Evolutionary conservation across 1,284 basidiomycete species (phyloP).

Genomic region (Sanghuangporus weigelae): DNA sequence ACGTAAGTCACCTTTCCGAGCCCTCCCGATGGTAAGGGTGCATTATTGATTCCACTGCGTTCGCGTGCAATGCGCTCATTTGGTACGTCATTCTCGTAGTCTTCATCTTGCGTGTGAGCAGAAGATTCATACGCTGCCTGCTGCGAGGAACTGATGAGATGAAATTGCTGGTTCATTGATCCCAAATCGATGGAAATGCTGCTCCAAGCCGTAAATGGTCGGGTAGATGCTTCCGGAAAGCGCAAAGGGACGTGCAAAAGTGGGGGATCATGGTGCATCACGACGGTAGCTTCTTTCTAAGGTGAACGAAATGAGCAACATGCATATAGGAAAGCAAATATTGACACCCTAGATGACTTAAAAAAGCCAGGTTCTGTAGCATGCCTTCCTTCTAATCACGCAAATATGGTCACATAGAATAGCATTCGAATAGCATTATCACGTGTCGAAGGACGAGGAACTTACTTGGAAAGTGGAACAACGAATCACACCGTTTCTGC

Average conservation of each 20-base stretch:
- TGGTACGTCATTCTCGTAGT: conserved; percentile 4
- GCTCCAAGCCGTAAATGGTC: conserved; percentile 66
- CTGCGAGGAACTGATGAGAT: conserved; percentile 34
- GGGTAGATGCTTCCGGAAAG: conserved; percentile 51
- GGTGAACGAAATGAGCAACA: conserved; percentile 9
- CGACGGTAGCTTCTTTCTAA: conserved; percentile 55
- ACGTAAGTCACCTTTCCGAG: conserved; percentile 68
- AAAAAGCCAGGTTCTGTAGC: conserved; percentile 1
- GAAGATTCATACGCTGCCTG: conserved; percentile 16
- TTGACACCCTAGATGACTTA: not conserved
- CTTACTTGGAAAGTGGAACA: conserved; percentile 80
- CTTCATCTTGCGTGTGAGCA: conserved; percentile 24
- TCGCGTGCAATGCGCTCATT: not conserved
- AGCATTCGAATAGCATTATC: not conserved
- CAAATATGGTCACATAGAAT: not conserved
- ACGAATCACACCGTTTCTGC: conserved; percentile 57
- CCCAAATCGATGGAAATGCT: conserved; percentile 61
- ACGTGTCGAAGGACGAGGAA: not conserved
- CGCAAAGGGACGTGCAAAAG: conserved; percentile 70
- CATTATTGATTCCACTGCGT: conserved; percentile 19
- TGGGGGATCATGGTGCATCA: conserved; percentile 37
- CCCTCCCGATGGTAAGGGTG: conserved; percentile 44
- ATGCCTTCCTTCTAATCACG: not conserved
- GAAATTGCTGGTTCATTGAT: conserved; percentile 58
- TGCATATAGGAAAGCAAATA: conserved; percentile 11